Conservation (phyloP, 2,329 filamentous ascomycete species). For the Talaromyces sp. region DNA sequence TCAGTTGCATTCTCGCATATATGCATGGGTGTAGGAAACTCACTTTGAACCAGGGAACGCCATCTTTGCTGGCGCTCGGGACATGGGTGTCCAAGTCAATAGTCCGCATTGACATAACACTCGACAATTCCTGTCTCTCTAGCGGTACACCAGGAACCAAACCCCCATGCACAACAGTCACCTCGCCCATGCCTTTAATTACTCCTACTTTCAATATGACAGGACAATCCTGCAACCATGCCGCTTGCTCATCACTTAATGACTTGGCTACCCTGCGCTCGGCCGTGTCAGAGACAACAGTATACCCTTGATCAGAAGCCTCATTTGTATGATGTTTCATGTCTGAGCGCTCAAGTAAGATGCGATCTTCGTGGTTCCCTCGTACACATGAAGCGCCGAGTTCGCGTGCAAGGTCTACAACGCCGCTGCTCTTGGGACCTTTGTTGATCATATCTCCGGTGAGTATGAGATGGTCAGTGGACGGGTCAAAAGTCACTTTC, state of each 20-base stretch:
- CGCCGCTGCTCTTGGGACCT: slow-evolving; percentile 75
- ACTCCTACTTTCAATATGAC: slow-evolving; percentile 73
- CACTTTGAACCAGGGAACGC: slow-evolving; percentile 65
- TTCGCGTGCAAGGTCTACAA: slow-evolving; percentile 70
- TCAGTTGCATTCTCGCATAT: background rate
- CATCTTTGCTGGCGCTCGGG: slow-evolving; percentile 51
- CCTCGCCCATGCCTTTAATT: slow-evolving; percentile 57
- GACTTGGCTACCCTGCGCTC: slow-evolving; percentile 56
- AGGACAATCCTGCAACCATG: slow-evolving; percentile 68
- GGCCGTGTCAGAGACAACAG: slow-evolving; percentile 27
- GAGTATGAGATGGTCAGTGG: slow-evolving; percentile 70
- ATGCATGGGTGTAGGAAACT: slow-evolving; percentile 9
- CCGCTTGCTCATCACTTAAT: slow-evolving; percentile 58
- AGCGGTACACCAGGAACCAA: slow-evolving; percentile 72
- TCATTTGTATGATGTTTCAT: slow-evolving; percentile 31
- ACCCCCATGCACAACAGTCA: slow-evolving; percentile 81
- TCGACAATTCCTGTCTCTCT: slow-evolving; percentile 69
- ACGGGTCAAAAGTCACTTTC: slow-evolving; percentile 60
- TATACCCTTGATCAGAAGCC: slow-evolving; percentile 9
- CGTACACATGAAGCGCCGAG: slow-evolving; percentile 77
- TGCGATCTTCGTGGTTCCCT: slow-evolving; percentile 87
- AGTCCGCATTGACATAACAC: slow-evolving; percentile 89
- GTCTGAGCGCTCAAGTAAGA: slow-evolving; percentile 64
- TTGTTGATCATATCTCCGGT: slow-evolving; percentile 80
- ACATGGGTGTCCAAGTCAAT: slow-evolving; percentile 63